Base-by-base conservation (phyloP, 2,329 filamentous ascomycete genomes). In the Alternaria solani region DNA sequence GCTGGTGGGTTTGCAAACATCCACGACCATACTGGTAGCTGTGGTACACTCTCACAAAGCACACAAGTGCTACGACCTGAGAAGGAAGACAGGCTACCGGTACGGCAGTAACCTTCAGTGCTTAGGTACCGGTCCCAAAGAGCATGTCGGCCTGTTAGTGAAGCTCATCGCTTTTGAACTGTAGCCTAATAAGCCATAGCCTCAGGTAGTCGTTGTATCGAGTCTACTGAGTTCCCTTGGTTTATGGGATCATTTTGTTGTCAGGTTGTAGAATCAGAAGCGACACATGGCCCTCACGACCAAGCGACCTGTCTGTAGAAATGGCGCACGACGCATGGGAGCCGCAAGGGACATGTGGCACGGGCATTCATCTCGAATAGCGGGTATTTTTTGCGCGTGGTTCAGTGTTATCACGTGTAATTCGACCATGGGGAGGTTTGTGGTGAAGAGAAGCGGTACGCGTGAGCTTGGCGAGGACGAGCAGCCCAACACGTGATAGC, bases 401-500 rank as follows among this genome's bases (percentile, higher is more conserved):
- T 36, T 18, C 9, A 41, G 9, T 2, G 4, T 41, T 41, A 3
- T 7, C 38, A 12, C 20, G 9, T 41, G 9, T 23, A 41, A 23
- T 23, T 23, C 38, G 18, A 41, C 18, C 20, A 41, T 41, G 8
- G 20, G 7, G 11, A 42, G 9, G 20, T 14, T 14, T 12, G 18
- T 42, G 5, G 18, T 6, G 20, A 12, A 41, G 18, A 8, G 38
- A 41, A 41, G 8, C 8, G 38, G 18, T 39, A 20, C 38, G 4
- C 18, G 11, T 20, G 36, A 41, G 16, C 18, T 42, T 32, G 41
- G 9, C 30, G 18, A 12, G 53, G 18, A 14, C 28, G 47, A 32
- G 18, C 7, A 23, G 34, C 25, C 32, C 2, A 30, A 44, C 55
- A 67, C 65, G 63, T 66, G 65, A 64, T 38, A 57, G 43, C 62